Percentiles rank a stretch among this genome's conserved stretches.
Evolutionary conservation across 169 alveolate genomes (phyloP).

Genomic region (Plasmodium vivax): DNA sequence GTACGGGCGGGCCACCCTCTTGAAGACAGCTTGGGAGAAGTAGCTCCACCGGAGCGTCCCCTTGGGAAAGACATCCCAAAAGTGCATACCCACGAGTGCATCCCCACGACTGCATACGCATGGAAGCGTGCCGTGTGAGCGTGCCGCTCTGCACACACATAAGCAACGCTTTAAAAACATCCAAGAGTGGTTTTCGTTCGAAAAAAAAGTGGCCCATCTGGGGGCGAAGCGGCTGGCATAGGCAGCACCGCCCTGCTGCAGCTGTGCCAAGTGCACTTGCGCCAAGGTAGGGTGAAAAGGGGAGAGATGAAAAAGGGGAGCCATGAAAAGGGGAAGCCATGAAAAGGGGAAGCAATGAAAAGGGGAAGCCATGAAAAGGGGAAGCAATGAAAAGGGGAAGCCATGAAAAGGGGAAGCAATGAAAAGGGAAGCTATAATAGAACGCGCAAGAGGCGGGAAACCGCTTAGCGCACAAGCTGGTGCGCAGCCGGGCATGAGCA

Average conservation of each 20-base stretch:
- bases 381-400: background rate
- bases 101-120: too few species aligned
- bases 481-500: background rate
- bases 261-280: background rate
- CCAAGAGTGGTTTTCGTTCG: background rate
- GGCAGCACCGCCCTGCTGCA: background rate
- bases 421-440: background rate
- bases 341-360: background rate
- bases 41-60: background rate
- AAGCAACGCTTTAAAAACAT: background rate
- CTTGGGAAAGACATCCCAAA: background rate
- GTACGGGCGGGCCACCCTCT: background rate
- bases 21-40: background rate
- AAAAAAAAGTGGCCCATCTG: background rate
- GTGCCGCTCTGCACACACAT: background rate
- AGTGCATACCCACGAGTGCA: too few species aligned
- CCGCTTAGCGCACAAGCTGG: too few species aligned
- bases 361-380: background rate
- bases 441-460: background rate
- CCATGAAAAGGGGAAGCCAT: background rate
- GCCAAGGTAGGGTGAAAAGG: background rate
- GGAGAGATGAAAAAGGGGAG: background rate
- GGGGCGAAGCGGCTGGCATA: background rate
- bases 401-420: background rate
- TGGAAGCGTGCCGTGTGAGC: background rate